A percentile compares a stretch with the other conserved stretches of the same genome.
Evolutionary conservation across 352 stramenopile species (phyloP).

Genomic region (Heterotrichella gracilis): DNA sequence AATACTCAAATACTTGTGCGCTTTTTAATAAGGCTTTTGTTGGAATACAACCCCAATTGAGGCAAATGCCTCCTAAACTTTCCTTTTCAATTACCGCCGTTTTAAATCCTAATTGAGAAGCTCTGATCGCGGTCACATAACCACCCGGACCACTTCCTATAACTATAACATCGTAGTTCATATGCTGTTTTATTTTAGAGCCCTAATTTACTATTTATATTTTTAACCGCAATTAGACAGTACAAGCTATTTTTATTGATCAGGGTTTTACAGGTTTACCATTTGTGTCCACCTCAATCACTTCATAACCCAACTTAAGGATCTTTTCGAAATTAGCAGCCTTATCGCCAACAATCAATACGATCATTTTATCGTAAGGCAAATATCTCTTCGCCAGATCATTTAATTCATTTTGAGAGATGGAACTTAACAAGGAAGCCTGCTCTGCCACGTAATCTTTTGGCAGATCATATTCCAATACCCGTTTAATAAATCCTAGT

Average conservation of each 20-base stretch:
- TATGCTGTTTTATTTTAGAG: too few species aligned
- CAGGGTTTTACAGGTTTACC: neutral
- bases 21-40: neutral
- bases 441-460: neutral
- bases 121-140: neutral
- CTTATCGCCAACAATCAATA: neutral
- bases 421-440: neutral
- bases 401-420: neutral
- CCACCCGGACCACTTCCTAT: neutral
- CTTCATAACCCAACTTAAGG: neutral
- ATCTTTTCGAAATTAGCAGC: neutral
- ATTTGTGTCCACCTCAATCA: conserved; percentile 7
- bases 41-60: neutral
- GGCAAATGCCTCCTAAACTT: neutral
- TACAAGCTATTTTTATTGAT: too few species aligned
- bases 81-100: neutral
- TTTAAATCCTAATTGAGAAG: neutral
- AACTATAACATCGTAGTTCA: neutral
- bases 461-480: neutral
- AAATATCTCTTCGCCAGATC: neutral
- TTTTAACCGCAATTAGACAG: too few species aligned
- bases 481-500: neutral
- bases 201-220: too few species aligned
- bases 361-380: neutral
- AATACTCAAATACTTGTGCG: neutral